Percentiles rank a stretch among this genome's conserved stretches.
These are phyloP conservation scores for Lonicera japonica DNA, from an alignment of 129 eudicot species.

Conservation along the genomic window DNA sequence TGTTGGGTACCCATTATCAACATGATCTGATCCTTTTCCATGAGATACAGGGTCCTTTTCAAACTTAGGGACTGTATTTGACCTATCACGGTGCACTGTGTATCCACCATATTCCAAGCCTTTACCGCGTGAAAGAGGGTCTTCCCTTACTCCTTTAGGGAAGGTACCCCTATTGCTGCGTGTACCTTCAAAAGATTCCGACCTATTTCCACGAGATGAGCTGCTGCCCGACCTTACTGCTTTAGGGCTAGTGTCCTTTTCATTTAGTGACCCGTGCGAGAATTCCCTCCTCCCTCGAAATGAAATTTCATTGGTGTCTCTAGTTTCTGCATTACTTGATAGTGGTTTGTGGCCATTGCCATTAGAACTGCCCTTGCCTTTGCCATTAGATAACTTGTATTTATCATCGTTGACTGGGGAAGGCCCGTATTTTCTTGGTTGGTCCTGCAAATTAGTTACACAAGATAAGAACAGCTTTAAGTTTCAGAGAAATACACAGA, in stretches of 20 bases:
- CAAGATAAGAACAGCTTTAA: neutral
- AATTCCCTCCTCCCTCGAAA: constrained; percentile 21
- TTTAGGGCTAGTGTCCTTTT: constrained; percentile 9
- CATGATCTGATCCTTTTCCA: constrained; percentile 30
- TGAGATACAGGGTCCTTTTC: too few relatives aligned
- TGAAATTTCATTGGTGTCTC: constrained; percentile 15
- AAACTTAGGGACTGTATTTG: constrained; percentile 10
- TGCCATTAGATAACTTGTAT: constrained; percentile 21
- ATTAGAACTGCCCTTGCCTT: neutral
- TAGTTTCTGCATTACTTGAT: constrained; percentile 18
- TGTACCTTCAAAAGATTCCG: constrained; percentile 32
- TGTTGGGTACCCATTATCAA: too few relatives aligned
- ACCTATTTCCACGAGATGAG: constrained; percentile 34
- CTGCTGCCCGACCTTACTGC: constrained; percentile 25
- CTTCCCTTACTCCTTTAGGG: constrained; percentile 5
- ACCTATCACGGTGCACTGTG: constrained; percentile 13
- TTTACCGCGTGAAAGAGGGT: too few relatives aligned
- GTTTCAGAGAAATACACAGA: too few relatives aligned
- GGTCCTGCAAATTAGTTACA: constrained; percentile 31
- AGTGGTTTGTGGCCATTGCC: constrained; percentile 20
- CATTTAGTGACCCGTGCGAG: constrained; percentile 13
- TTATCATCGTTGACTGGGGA: constrained; percentile 25
- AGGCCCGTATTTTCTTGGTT: constrained; percentile 22
- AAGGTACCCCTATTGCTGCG: constrained; percentile 3
- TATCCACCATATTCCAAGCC: constrained; percentile 5